These are phyloP conservation scores for Candida namnaoensis DNA, from an alignment of 805 yeast species.

Conservation along the genomic window DNA sequence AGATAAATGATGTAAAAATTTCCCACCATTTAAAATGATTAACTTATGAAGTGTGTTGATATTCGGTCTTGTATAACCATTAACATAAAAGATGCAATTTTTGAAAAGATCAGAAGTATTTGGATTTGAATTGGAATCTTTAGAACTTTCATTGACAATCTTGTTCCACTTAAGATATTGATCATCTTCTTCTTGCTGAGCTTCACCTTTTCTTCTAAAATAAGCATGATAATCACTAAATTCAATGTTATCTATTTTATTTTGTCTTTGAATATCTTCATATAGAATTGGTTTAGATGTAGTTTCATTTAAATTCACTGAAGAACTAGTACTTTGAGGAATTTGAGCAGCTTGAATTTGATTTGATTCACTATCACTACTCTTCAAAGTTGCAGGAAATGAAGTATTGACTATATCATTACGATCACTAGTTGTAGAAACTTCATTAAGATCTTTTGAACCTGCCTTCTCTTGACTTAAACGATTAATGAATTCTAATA, in stretches of 20 bases:
- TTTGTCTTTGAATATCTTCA: background rate
- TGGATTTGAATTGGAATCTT: no score
- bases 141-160: no score
- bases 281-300: no score
- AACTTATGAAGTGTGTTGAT: constrained; percentile 60
- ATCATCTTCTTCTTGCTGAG: constrained; percentile 53
- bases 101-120: constrained; percentile 35
- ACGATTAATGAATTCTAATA: constrained; percentile 25
- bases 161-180: constrained; percentile 40
- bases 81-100: constrained; percentile 66
- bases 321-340: no score
- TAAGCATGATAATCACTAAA: constrained; percentile 68
- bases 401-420: background rate
- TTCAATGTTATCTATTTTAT: constrained; percentile 11
- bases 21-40: constrained; percentile 75
- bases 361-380: no score
- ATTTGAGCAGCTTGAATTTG: no score
- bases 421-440: background rate
- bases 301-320: no score
- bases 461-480: constrained; percentile 19
- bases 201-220: constrained; percentile 47
- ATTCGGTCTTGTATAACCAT: constrained; percentile 85
- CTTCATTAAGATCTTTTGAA: background rate
- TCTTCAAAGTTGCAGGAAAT: background rate
- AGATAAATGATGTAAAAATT: constrained; percentile 55